Evolutionary conservation across 352 stramenopile genomes (phyloP).

Genomic region (Blastocystis hominis): DNA sequence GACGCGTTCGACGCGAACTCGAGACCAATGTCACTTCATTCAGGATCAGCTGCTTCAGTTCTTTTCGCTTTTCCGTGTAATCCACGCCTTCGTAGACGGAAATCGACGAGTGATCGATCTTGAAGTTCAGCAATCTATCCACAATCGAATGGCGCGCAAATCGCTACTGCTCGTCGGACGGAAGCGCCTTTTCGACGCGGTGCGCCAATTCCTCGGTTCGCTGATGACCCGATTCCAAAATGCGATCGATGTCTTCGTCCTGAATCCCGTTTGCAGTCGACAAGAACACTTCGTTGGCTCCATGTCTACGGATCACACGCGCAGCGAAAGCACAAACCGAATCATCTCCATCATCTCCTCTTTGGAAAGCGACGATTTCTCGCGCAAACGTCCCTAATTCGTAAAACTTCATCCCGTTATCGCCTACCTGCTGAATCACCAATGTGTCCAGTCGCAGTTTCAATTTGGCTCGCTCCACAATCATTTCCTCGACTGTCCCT

Average conservation of each 20-base stretch:
- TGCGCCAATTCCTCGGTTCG: conserved; percentile 67
- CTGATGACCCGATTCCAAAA: conserved; percentile 77
- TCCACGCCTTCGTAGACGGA: conserved; percentile 56
- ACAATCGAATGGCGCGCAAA: not conserved
- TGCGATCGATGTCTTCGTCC: conserved; percentile 93
- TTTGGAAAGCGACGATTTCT: conserved; percentile 81
- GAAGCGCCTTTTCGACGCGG: conserved; percentile 63
- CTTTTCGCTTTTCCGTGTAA: conserved; percentile 64
- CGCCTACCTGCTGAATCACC: conserved; percentile 78
- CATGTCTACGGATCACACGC: conserved; percentile 78
- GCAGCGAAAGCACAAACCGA: too few relatives aligned
- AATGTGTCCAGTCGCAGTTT: conserved; percentile 81
- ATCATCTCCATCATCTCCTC: conserved; percentile 92
- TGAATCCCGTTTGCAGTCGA: conserved; percentile 85
- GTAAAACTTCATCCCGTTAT: conserved; percentile 90
- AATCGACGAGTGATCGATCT: conserved; percentile 42
- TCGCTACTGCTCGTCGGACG: conserved; percentile 63
- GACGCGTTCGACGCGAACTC: not conserved
- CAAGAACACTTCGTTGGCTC: conserved; percentile 90
- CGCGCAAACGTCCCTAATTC: conserved; percentile 70
- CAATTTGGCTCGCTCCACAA: conserved; percentile 78
- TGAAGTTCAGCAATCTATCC: conserved; percentile 51
- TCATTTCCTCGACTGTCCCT: conserved; percentile 84
- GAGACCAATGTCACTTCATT: not conserved
- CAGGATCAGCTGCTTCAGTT: not conserved